Evolutionary conservation across 2,329 filamentous ascomycete species (phyloP), one percentile per base, ranked within the genome.

Genomic region (Phaeosphaeriaceae sp.): DNA sequence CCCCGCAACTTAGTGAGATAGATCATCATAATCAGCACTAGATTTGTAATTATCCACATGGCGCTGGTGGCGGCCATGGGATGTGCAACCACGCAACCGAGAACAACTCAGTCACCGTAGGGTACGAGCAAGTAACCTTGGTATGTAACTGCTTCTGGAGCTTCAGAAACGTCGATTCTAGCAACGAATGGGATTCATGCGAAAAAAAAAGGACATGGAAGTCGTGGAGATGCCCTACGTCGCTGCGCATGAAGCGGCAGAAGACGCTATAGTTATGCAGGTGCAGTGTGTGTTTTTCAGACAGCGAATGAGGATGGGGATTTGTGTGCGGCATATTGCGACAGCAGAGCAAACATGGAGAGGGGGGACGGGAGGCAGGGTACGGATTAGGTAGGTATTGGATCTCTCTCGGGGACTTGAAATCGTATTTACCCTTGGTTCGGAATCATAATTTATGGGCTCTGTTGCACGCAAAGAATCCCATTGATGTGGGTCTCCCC

Each of bases 1-100:
- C 43, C 43, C 43, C 42, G 35, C 43, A 34, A 23, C 28, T 39
- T 46, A 46, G 43, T 28, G 35, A 29, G 33, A 39, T 46, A 35
- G 43, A 46, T 46, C 43, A 16, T 46, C 43, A 46, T 12, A 11
- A 2, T n/a, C 9, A 13, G 12, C 8, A 33, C 43, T 32, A 12
- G 13, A 21, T 39, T 9, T 6, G 43, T 35, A 39, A 46, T 39
- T 39, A 39, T 46, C 35, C 35, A 46, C 43, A 46, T 38, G 34
- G 42, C 35, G 32, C 20, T 33, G 7, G 23, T 11, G 33, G 37
- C 42, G 32, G 33, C 33, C 34, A 43, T 45, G 16, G 37, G n/a
- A n/a, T n/a, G 23, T 30, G 32, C 33, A 45, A 9, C 23, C n/a
- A n/a, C n/a, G n/a, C n/a, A n/a, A n/a, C n/a, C n/a, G n/a, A n/a